Base-by-base conservation (phyloP, 2,329 filamentous ascomycete genomes). In the Colletotrichum kahawae region DNA sequence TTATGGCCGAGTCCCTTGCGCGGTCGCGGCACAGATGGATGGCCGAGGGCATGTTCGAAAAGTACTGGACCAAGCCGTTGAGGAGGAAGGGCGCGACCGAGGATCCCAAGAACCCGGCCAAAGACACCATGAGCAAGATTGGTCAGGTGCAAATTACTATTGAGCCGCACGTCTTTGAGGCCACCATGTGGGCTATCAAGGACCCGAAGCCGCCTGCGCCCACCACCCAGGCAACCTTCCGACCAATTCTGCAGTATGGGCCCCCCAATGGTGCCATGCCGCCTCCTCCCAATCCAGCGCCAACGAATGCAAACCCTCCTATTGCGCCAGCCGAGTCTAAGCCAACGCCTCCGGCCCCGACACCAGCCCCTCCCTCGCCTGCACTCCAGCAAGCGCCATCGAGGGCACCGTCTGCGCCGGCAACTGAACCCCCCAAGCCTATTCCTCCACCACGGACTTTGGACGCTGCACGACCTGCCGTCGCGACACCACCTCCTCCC, bases 111-210 rank as follows among this genome's bases (percentile, higher is more conserved):
- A 94, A 94, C 79, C 93, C 92, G 3, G 85, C 92, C 76, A 92
- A 94, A 83, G 90, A 95, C 60, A 92, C 89, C 76, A 95, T 95
- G 92, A 87, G 89, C 77, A 94, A 92, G 82, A 89, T 95, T 27
- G 95, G 95, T 78, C 90, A 90, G 78, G 92, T 94, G 76, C 92
- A 92, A 38, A 92, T 97, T 76, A 93, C 92, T 27, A 92, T 96
- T 75, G 95, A 96, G 82, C 95, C 95, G 59, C 94, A 97, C 81
- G 90, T 94, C 57, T 91, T 97, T 78, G 93, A 95, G 78, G 94
- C 94, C 18, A 93, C 90, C 62, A 91, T 95, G 87, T 95, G 90
- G 80, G 90, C 90, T 24, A 92, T 95, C 74, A 94, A 94, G 80
- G 92, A 94, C 68, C 87, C 89, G 9, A 91, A 90, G 77, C 87